Evolutionary conservation across 371 early-diverging fungal genomes (phyloP), one percentile per base, ranked within the genome.

Genomic region (Mortierella sp.): DNA sequence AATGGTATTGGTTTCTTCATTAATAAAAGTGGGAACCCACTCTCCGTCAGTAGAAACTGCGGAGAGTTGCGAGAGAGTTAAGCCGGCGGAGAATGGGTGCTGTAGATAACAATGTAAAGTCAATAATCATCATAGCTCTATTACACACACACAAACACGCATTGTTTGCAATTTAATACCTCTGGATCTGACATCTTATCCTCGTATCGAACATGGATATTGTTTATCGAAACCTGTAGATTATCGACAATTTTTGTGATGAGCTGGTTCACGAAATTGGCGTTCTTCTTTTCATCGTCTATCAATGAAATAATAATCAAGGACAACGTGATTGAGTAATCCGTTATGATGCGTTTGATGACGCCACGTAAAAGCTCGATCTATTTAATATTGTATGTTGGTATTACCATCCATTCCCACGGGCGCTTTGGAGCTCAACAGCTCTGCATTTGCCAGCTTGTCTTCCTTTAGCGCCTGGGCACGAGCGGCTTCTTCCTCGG

Each of bases 201-300:
- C 75, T 97, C 98, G 76, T 96, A 99, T 35, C 97, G 88, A 57
- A 99, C 86, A 82, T 98, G 98, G 59, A 99, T 98, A 83, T 96
- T 96, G 54, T 93, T 92, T 65, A 99, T 95, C 6, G 95, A 92
- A 15, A 99, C 89, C 71, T 99, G 98, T 43, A 99, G 80, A 72
- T 99, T 99, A 75, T 99, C 98, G 10, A 98, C 90, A 29, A 99
- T 94, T 79, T 96, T 95, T 3, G 96, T 94, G 35, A 95, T 86
- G 13, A 99, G 88, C 75, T 95, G 96, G 42, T 87, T 93, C 37
- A 90, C 83, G 78, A 95, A 95, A 7, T 93, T 93, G n/a, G 89
- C 89, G 57, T 91, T 93, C 73, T 94, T 93, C 62, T 88, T 85
- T 55, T 89, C 89, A 40, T 90, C 90, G 26, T 86, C 87, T 51